phyloP scores from a whole-genome alignment of 768 basidiomycete genomes.

The Macrolepiota albuminosa region DNA sequence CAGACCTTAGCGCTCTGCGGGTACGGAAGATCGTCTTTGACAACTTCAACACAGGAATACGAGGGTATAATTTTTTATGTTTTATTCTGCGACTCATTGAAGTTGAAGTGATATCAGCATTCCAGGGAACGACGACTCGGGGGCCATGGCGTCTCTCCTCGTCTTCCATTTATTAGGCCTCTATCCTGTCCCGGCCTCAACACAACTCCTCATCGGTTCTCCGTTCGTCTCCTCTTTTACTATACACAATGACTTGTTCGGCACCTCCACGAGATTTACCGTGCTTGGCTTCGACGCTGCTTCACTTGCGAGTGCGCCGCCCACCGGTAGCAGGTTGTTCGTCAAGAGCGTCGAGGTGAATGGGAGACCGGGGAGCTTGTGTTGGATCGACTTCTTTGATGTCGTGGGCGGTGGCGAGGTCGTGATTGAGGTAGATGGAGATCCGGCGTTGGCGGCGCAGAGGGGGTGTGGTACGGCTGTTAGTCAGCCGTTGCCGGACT shows the following conservation, averaged over 20 bases:
- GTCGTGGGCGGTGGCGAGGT: constrained; percentile 39
- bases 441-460: constrained; percentile 27
- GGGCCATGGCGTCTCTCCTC: constrained; percentile 47
- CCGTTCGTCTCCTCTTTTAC: constrained; percentile 44
- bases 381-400: constrained; percentile 42
- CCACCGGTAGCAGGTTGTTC: constrained; percentile 34
- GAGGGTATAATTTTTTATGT: constrained; percentile 29
- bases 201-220: constrained; percentile 43
- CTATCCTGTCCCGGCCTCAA: constrained; percentile 43
- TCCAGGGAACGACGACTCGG: constrained; percentile 50
- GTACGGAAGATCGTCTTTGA: constrained; percentile 38
- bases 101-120: constrained; percentile 23
- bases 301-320: constrained; percentile 31
- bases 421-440: constrained; percentile 38
- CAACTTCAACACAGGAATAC: constrained; percentile 41
- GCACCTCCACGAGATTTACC: constrained; percentile 35
- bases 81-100: not conserved
- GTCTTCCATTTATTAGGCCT: constrained; percentile 46
- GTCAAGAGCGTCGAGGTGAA: constrained; percentile 42
- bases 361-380: constrained; percentile 32
- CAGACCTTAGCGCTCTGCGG: constrained; percentile 43
- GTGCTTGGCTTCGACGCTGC: constrained; percentile 37
- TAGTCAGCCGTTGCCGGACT: constrained; percentile 30
- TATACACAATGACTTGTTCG: constrained; percentile 32
- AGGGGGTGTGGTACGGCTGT: constrained; percentile 34